Base-by-base conservation (phyloP, 1,284 basidiomycete species). In the Microbotryum intermedium region DNA sequence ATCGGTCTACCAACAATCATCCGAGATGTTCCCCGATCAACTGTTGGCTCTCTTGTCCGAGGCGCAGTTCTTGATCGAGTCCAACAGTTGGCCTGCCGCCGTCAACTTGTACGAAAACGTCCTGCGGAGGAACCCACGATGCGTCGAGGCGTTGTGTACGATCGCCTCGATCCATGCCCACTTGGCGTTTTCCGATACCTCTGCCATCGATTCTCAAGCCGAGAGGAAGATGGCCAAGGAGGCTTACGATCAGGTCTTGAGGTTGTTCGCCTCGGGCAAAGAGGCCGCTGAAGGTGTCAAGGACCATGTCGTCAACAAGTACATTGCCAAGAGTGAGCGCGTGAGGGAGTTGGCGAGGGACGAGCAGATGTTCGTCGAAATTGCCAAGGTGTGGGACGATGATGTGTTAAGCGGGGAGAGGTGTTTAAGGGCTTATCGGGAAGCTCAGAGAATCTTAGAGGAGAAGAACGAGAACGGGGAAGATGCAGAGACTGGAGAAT, bases 51-150 rank as follows among this genome's bases (percentile, higher is more conserved):
- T 86, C 44, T 82, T 95, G 56, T 91, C 90, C 11, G 78, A 87
- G 56, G 90, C 89, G 1, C 91, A 94, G 72, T 59, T 57, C 46
- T 39, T 39, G 34, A 39, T 39, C 34, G 34, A 39, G 6, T 39
- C 34, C 34, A 39, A 39, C 34, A 39, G 34, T 18, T 55, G 53
- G 43, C 62, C 86, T 3, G 85, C 84, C 26, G 91, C 85, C 56
- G 89, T 88, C 58, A 88, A 93, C 73, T 88, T 87, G 1, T 83
- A 93, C 30, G 91, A 95, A 69, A 85, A 83, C 23, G 80, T 91
- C 23, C 78, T 88, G 26, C 84, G 69, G 28, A 60, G 58, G 13
- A 60, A 70, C 42, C 69, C 67, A 6, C 57, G 62, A 4, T 71
- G 76, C 18, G 72, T 87, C 11, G 90, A 94, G 76, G 90, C 89